Conservation (phyloP, 495 filamentous ascomycete species). For the Apiosordaria backusii region DNA sequence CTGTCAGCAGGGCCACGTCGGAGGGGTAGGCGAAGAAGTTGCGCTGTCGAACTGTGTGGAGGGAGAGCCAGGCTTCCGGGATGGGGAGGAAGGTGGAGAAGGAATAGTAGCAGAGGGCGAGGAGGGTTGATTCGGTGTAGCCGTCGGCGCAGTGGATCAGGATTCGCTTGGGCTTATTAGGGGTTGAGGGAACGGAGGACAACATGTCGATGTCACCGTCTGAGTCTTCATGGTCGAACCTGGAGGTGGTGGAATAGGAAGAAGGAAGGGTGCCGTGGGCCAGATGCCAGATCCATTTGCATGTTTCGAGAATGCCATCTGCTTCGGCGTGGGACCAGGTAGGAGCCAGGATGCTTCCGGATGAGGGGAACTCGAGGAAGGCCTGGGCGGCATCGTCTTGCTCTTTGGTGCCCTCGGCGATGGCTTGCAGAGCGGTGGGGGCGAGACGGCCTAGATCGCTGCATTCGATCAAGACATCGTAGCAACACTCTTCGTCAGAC, state of each 20-base stretch:
- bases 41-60: slow-evolving; percentile 75
- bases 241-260: slow-evolving; percentile 27
- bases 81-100: slow-evolving; percentile 78
- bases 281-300: slow-evolving; percentile 84
- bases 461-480: slow-evolving; percentile 80
- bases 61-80: slow-evolving; percentile 77
- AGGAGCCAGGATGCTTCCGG: slow-evolving; percentile 80
- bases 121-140: slow-evolving; percentile 88
- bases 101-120: slow-evolving; percentile 87
- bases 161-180: slow-evolving; percentile 55
- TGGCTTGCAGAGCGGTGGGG: slow-evolving; percentile 48
- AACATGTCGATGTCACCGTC: slow-evolving; percentile 40
- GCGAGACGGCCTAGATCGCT: slow-evolving; percentile 73
- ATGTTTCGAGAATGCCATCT: slow-evolving; percentile 77
- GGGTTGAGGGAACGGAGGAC: slow-evolving; percentile 20
- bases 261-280: slow-evolving; percentile 55
- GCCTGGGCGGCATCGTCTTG: slow-evolving; percentile 41
- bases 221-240: slow-evolving; percentile 34
- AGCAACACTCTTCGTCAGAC: slow-evolving; percentile 41
- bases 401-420: slow-evolving; percentile 34
- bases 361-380: slow-evolving; percentile 84
- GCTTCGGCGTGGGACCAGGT: slow-evolving; percentile 74
- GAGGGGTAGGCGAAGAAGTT: slow-evolving; percentile 96
- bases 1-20: slow-evolving; percentile 74
- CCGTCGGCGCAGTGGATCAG: slow-evolving; percentile 93